A percentile compares a stretch with the other conserved stretches of the same genome.
These are phyloP conservation scores for Vickermania ingenoplastis DNA, from an alignment of 208 protist species.

Conservation along the genomic window DNA sequence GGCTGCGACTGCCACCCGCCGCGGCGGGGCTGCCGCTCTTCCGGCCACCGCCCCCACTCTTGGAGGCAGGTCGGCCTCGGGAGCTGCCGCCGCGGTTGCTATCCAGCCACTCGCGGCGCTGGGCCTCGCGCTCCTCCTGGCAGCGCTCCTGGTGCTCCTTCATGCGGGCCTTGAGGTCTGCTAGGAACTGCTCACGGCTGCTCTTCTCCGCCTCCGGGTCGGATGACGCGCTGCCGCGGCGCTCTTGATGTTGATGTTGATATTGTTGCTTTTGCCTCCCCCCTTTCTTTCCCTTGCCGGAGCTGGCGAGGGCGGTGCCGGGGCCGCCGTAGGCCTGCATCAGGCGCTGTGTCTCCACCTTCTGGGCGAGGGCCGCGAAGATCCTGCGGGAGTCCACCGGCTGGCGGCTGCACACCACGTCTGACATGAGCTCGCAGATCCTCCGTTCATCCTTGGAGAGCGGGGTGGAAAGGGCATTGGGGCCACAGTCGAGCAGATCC, in stretches of 20 bases:
- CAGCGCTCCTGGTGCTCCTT: not conserved
- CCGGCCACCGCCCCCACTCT: not conserved
- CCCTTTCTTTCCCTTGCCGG: not conserved
- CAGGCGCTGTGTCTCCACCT: not conserved
- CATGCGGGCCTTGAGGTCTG: not conserved
- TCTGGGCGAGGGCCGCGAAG: not conserved
- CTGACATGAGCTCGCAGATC: slow-evolving; percentile 8
- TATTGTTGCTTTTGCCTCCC: too few relatives aligned
- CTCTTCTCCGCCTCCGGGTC: not conserved
- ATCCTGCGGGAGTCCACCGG: not conserved
- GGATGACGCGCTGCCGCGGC: not conserved
- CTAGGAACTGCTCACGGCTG: not conserved
- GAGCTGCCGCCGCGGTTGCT: not conserved
- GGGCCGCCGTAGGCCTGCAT: not conserved
- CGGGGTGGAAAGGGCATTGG: not conserved
- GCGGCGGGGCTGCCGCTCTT: not conserved
- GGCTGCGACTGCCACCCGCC: too few relatives aligned
- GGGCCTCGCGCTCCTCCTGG: not conserved
- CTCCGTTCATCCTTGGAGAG: slow-evolving; percentile 6
- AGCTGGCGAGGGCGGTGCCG: not conserved
- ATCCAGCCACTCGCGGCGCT: not conserved
- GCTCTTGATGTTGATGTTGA: too few relatives aligned
- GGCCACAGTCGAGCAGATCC: slow-evolving; percentile 5
- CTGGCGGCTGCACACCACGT: slow-evolving; percentile 6
- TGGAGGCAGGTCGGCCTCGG: not conserved